Evolutionary conservation across 2,329 filamentous ascomycete genomes (phyloP).

Genomic region (Periconia digitata): DNA sequence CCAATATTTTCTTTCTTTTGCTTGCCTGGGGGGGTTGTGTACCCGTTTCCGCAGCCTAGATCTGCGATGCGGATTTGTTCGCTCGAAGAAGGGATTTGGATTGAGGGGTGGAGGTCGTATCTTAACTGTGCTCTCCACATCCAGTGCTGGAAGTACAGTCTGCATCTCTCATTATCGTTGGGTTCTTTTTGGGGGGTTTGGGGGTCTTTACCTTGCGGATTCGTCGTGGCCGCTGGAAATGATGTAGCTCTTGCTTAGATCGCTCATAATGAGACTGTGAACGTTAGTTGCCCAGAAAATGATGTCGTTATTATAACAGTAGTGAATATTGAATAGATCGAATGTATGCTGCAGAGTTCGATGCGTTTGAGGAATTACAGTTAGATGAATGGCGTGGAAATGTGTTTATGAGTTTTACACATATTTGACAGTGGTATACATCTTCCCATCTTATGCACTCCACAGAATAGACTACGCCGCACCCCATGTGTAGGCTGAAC

Average conservation of each 20-base stretch:
- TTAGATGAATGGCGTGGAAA: no score
- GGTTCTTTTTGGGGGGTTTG: no score
- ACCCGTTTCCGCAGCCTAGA: constrained; percentile 13
- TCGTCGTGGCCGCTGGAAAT: constrained; percentile 5
- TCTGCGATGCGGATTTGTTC: constrained; percentile 8
- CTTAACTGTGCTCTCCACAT: constrained; percentile 9
- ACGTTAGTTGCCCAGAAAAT: no score
- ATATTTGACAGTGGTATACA: no score
- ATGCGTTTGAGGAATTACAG: no score
- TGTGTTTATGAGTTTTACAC: no score
- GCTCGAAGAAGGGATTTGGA: constrained; percentile 1
- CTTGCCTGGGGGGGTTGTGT: background rate
- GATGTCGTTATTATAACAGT: no score
- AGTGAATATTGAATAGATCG: no score
- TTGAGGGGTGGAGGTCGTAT: constrained; percentile 7
- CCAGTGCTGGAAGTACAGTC: constrained; percentile 12
- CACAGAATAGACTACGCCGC: no score
- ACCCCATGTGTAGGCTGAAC: no score
- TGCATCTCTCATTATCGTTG: background rate
- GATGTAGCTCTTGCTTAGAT: constrained; percentile 6
- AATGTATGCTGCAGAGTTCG: no score
- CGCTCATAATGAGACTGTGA: constrained; percentile 4
- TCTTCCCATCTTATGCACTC: no score
- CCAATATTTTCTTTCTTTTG: background rate
- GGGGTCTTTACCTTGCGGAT: constrained; percentile 4